phyloP scores from a whole-genome alignment of 1,139 yeast genomes.

The Debaryomyces sp. region DNA sequence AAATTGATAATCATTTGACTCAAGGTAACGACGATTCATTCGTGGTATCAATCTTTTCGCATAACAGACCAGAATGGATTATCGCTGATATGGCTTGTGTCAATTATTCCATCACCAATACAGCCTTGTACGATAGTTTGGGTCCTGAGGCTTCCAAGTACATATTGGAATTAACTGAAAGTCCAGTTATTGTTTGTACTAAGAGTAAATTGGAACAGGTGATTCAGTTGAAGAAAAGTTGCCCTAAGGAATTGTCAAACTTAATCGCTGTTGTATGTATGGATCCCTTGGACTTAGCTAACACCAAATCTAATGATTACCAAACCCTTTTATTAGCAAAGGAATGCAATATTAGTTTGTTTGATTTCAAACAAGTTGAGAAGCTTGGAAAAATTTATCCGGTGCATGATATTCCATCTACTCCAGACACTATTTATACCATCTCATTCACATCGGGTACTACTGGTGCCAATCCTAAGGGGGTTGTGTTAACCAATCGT shows the following conservation, averaged over 20 bases:
- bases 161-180: constrained; percentile 36
- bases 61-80: constrained; percentile 43
- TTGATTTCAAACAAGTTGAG: constrained; percentile 55
- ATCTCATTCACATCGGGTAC: constrained; percentile 82
- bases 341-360: constrained; percentile 31
- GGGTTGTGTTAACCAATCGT: constrained; percentile 64
- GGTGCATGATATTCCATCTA: constrained; percentile 50
- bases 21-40: constrained; percentile 31
- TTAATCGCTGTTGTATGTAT: constrained; percentile 40
- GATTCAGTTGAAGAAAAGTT: constrained; percentile 28
- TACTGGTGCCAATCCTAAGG: constrained; percentile 70
- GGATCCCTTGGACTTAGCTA: constrained; percentile 38
- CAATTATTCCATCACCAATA: constrained; percentile 37
- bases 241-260: constrained; percentile 27
- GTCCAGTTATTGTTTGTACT: constrained; percentile 39
- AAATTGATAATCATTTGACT: constrained; percentile 24
- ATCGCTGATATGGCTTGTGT: constrained; percentile 41
- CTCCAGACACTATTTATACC: constrained; percentile 57
- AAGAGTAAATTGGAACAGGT: constrained; percentile 33
- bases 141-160: constrained; percentile 39
- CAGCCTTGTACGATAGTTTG: constrained; percentile 46
- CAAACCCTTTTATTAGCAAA: constrained; percentile 24
- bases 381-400: constrained; percentile 55
- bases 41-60: constrained; percentile 36
- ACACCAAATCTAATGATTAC: constrained; percentile 14